phyloP scores from a whole-genome alignment of 768 basidiomycete species.

The Vishniacozyma victoriae region DNA sequence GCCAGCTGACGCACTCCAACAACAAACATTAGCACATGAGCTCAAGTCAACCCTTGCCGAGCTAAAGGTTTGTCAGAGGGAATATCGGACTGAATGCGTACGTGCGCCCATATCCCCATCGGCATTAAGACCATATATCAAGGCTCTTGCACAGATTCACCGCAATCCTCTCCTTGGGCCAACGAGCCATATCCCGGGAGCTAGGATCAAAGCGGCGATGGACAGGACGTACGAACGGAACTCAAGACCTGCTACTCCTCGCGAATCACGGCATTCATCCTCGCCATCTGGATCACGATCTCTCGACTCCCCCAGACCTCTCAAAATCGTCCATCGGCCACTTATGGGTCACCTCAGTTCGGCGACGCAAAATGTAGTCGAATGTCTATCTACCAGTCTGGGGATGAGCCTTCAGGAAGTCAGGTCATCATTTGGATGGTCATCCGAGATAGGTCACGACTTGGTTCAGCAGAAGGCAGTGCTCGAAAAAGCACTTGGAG shows the following conservation, averaged over 20 bases:
- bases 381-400: too few species aligned
- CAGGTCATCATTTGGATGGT: too few species aligned
- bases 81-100: not conserved
- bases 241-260: not conserved
- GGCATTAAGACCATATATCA: not conserved
- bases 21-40: conserved; percentile 7
- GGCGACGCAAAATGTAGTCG: too few species aligned
- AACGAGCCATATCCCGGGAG: conserved; percentile 33
- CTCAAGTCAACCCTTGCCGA: conserved; percentile 6
- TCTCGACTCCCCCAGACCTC: not conserved
- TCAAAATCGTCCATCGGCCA: too few species aligned
- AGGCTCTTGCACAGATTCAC: conserved; percentile 14
- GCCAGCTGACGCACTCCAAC: too few species aligned
- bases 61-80: too few species aligned
- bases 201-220: conserved; percentile 31
- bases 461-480: too few species aligned
- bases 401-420: too few species aligned
- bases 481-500: too few species aligned
- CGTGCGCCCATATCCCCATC: not conserved
- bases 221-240: not conserved
- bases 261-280: conserved; percentile 1
- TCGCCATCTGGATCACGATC: not conserved
- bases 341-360: too few species aligned
- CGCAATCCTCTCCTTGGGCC: conserved; percentile 36
- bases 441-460: too few species aligned